phyloP scores from a whole-genome alignment of 768 basidiomycete species.

The Rhizopogon vulgaris region DNA sequence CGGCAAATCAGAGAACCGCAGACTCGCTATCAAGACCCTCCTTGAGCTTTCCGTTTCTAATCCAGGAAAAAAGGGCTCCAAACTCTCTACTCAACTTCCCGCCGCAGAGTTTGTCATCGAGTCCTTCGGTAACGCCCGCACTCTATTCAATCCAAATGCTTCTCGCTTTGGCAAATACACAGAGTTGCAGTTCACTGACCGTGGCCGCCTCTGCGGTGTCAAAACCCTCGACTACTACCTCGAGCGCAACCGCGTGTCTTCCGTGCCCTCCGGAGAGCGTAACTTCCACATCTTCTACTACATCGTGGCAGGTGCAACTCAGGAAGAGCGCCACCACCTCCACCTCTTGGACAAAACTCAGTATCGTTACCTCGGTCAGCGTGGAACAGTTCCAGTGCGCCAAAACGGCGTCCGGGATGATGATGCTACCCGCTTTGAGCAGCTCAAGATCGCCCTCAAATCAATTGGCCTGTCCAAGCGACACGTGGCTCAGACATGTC shows the following conservation, averaged over 20 bases:
- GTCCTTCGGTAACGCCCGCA: slow-evolving; percentile 88
- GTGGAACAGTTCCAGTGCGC: slow-evolving; percentile 38
- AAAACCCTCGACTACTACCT: slow-evolving; percentile 98
- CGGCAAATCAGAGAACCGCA: slow-evolving; percentile 88
- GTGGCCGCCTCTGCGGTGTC: slow-evolving; percentile 80
- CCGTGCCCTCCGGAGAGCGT: slow-evolving; percentile 83
- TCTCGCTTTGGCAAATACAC: slow-evolving; percentile 98
- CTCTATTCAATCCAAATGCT: slow-evolving; percentile 89
- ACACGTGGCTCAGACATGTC: slow-evolving; percentile 92
- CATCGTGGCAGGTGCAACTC: slow-evolving; percentile 82
- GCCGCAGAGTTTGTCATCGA: slow-evolving; percentile 95
- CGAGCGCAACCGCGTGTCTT: slow-evolving; percentile 84
- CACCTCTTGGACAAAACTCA: slow-evolving; percentile 74
- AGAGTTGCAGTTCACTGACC: slow-evolving; percentile 93
- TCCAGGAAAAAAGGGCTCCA: slow-evolving; percentile 91
- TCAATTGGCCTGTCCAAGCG: slow-evolving; percentile 90
- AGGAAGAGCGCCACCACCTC: slow-evolving; percentile 86
- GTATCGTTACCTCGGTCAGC: slow-evolving; percentile 84
- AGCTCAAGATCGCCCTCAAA: slow-evolving; percentile 92
- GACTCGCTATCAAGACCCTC: slow-evolving; percentile 87
- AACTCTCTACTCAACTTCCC: slow-evolving; percentile 80
- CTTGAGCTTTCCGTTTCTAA: slow-evolving; percentile 86
- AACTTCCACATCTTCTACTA: slow-evolving; percentile 99
- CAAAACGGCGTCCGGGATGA: slow-evolving; percentile 56
- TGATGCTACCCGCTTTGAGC: slow-evolving; percentile 85